A percentile compares a stretch with the other conserved stretches of the same genome.
These are phyloP conservation scores for Mucor lusitanicus DNA, from an alignment of 371 early-diverging fungal species.

Conservation along the genomic window DNA sequence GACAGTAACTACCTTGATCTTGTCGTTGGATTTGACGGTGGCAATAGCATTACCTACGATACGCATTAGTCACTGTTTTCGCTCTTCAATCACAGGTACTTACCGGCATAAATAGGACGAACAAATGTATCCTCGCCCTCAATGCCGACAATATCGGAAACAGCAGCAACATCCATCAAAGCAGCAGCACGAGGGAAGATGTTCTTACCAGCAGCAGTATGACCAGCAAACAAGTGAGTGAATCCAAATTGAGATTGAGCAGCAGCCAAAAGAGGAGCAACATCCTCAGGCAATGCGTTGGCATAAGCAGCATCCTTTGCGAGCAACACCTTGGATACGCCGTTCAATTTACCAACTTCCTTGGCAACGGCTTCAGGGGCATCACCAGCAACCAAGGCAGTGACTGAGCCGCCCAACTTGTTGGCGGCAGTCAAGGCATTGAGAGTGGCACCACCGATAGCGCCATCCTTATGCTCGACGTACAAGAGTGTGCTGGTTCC, in stretches of 20 bases:
- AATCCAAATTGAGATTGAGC: conserved; percentile 74
- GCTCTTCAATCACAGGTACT: background rate
- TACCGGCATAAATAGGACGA: conserved; percentile 97
- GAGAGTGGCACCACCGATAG: conserved; percentile 73
- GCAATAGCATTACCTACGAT: conserved; percentile 91
- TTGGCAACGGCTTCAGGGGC: conserved; percentile 76
- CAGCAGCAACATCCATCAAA: conserved; percentile 85
- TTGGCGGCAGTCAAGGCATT: conserved; percentile 91
- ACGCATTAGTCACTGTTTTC: background rate
- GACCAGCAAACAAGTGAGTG: conserved; percentile 87
- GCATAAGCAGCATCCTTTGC: conserved; percentile 81
- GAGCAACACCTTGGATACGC: conserved; percentile 83
- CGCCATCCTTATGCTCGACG: conserved; percentile 87
- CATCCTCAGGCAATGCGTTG: conserved; percentile 81
- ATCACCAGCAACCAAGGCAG: conserved; percentile 88
- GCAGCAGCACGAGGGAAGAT: conserved; percentile 94
- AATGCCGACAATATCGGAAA: conserved; percentile 88
- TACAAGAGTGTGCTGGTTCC: conserved; percentile 79
- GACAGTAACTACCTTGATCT: conserved; percentile 88
- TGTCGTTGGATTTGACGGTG: conserved; percentile 88
- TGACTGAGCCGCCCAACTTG: conserved; percentile 76
- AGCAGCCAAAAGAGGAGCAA: conserved; percentile 77
- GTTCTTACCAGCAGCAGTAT: conserved; percentile 93
- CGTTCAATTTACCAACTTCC: conserved; percentile 68
- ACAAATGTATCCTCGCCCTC: conserved; percentile 87